phyloP scores from a whole-genome alignment of 768 basidiomycete species.

The Punctularia strigosozonata region DNA sequence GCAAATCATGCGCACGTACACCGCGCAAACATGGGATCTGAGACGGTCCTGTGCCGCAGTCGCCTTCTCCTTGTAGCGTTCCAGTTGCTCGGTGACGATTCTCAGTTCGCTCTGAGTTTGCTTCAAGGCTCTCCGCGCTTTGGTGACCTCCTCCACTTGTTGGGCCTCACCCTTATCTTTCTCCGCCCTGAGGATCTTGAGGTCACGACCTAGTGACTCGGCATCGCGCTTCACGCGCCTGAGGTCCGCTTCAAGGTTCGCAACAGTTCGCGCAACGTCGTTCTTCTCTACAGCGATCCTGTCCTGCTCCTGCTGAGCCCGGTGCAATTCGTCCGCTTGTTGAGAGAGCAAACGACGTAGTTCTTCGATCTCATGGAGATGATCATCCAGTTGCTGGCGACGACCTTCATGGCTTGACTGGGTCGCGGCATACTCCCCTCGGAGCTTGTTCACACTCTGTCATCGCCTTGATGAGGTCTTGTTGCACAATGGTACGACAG shows the following conservation, averaged over 20 bases:
- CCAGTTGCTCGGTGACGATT: slow-evolving; percentile 54
- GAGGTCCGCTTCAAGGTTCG: slow-evolving; percentile 60
- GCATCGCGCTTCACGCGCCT: slow-evolving; percentile 66
- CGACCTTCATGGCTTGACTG: slow-evolving; percentile 60
- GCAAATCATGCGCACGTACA: slow-evolving; percentile 33
- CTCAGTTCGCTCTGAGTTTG: slow-evolving; percentile 57
- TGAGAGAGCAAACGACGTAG: slow-evolving; percentile 55
- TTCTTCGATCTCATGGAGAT: slow-evolving; percentile 63
- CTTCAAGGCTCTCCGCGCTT: slow-evolving; percentile 52
- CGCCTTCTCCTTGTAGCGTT: slow-evolving; percentile 38
- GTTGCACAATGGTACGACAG: not conserved
- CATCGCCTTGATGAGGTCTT: not conserved
- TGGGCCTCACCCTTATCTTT: slow-evolving; percentile 50
- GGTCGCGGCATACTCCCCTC: slow-evolving; percentile 45
- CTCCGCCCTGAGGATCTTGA: slow-evolving; percentile 54
- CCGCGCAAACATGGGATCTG: slow-evolving; percentile 45
- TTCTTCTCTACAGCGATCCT: slow-evolving; percentile 50
- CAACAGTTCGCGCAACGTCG: slow-evolving; percentile 56
- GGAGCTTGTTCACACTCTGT: slow-evolving; percentile 50
- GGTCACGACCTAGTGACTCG: slow-evolving; percentile 65
- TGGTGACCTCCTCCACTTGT: slow-evolving; percentile 26
- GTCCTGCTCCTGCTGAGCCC: slow-evolving; percentile 51
- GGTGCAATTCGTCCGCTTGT: slow-evolving; percentile 51
- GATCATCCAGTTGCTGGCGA: slow-evolving; percentile 63
- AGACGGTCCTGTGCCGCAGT: slow-evolving; percentile 33